Base-by-base conservation (phyloP, 2,329 filamentous ascomycete species). In the Fusarium clavum region DNA sequence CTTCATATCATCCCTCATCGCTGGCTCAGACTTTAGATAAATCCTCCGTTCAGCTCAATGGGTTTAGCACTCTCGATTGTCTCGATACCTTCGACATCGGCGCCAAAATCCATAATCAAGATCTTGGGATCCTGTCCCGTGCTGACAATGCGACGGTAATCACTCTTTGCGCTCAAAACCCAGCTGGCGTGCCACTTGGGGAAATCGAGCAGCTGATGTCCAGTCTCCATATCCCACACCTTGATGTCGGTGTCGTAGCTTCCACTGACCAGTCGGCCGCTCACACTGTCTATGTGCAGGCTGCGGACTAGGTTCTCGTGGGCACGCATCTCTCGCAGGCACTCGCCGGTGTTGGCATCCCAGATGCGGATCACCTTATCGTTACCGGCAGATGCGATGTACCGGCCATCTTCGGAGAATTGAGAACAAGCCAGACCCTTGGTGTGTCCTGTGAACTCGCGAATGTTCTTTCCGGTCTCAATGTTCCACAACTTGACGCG, bases 201-300 rank as follows among this genome's bases (percentile, higher is more conserved):
- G 75, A 98, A 95, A 73, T 94, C 91, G 67, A 97, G 88, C 64
- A 95, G 87, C 72, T 94, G 86, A 48, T 90, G 84, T 34, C 94
- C 95, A 5, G 91, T 91, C 70, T 91, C 89, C 81, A 96, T 92
- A 78, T 98, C 92, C 81, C 94, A 98, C 2, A 98, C 94, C 78
- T 97, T 97, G 78, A 99, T 94, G 75, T 95, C 94, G 74, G 93
- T 93, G 78, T 99, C 96, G 79, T 99, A 99, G 77, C 92, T 96
- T 20, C 94, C 96, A 72, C 93, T 97, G 64, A 99, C 88, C 30
- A 99, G 90, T 51, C 96, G 90, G 20, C 92, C 92, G 76, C 94
- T 96, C 58, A 92, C 87, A 57, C 90, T 93, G 80, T 99, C 96
- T 68, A 98, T 89, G 83, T 98, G 94, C 64, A 99, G 83, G 53